Conservation (phyloP, 352 stramenopile genomes). For the Phytophthora niederhauseri region DNA sequence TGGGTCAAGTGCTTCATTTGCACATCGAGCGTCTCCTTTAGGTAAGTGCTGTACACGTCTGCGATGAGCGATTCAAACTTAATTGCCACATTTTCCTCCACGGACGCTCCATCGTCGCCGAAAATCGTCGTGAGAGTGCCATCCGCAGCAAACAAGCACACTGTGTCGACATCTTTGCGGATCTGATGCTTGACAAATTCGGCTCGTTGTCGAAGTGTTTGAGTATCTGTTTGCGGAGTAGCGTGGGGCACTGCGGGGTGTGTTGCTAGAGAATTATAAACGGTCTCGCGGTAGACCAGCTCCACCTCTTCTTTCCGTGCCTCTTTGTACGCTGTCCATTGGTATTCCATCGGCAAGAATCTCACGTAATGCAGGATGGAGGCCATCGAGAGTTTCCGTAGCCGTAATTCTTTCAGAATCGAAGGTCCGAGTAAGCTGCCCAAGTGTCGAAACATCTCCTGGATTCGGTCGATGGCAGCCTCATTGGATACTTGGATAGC, state of each 20-base stretch:
- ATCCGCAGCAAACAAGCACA: slow-evolving; percentile 69
- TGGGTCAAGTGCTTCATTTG: slow-evolving; percentile 62
- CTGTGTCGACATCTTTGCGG: slow-evolving; percentile 70
- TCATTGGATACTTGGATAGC: slow-evolving; percentile 37
- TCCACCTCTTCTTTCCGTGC: slow-evolving; percentile 63
- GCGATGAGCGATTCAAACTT: slow-evolving; percentile 72
- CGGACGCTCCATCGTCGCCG: slow-evolving; percentile 54
- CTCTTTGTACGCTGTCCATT: slow-evolving; percentile 74
- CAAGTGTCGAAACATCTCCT: slow-evolving; percentile 74
- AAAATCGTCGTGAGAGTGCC: slow-evolving; percentile 77
- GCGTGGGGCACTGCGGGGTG: background rate
- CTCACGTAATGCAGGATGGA: slow-evolving; percentile 67
- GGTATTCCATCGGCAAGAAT: slow-evolving; percentile 61
- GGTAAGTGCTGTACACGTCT: slow-evolving; percentile 62
- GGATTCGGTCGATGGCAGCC: slow-evolving; percentile 60
- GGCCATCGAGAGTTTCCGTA: slow-evolving; percentile 59
- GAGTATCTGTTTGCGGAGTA: slow-evolving; percentile 15
- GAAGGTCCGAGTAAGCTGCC: slow-evolving; percentile 48
- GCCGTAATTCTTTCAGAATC: slow-evolving; percentile 60
- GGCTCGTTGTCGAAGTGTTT: slow-evolving; percentile 57
- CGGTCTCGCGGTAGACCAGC: slow-evolving; percentile 42
- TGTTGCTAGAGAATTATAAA: slow-evolving; percentile 25
- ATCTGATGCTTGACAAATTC: slow-evolving; percentile 83
- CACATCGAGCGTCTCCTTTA: slow-evolving; percentile 53
- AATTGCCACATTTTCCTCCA: slow-evolving; percentile 54